Percentiles rank a stretch among this genome's conserved stretches.
Evolutionary conservation across 1,284 basidiomycete genomes (phyloP).

Genomic region (Polyporus tsugae): DNA sequence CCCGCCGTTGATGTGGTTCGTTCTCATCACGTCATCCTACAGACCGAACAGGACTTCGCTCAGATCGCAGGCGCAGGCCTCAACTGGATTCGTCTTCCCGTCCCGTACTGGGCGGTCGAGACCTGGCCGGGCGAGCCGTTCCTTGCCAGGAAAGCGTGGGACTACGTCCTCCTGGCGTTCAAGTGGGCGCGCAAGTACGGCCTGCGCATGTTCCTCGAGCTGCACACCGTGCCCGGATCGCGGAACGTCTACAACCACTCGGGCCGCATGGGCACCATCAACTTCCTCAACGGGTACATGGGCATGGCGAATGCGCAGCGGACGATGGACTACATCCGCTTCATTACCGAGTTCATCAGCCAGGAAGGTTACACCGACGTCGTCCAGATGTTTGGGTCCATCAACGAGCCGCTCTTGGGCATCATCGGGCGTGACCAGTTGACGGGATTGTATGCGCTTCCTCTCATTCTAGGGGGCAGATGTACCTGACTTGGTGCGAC

Average conservation of each 20-base stretch:
- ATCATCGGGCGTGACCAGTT: slow-evolving; percentile 55
- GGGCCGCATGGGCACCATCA: slow-evolving; percentile 58
- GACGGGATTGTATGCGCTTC: slow-evolving; percentile 51
- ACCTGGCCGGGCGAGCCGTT: slow-evolving; percentile 82
- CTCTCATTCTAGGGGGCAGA: not conserved
- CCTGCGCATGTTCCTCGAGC: slow-evolving; percentile 84
- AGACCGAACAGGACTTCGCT: slow-evolving; percentile 91
- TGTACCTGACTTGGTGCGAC: not conserved
- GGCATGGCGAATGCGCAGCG: slow-evolving; percentile 80
- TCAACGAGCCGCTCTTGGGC: slow-evolving; percentile 59
- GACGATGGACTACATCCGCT: slow-evolving; percentile 70
- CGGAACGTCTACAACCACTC: slow-evolving; percentile 75
- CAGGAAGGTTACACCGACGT: slow-evolving; percentile 75
- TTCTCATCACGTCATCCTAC: slow-evolving; percentile 39
- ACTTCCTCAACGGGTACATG: slow-evolving; percentile 74
- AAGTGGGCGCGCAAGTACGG: slow-evolving; percentile 94
- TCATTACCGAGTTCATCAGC: slow-evolving; percentile 77
- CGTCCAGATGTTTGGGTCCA: slow-evolving; percentile 62
- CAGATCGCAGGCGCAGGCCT: slow-evolving; percentile 91
- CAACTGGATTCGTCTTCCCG: slow-evolving; percentile 86
- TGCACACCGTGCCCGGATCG: slow-evolving; percentile 84
- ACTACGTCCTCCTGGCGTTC: slow-evolving; percentile 80
- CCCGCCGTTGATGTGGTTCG: slow-evolving; percentile 14
- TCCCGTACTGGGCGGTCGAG: slow-evolving; percentile 90
- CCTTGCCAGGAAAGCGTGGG: slow-evolving; percentile 80